Conservation (phyloP, 2,329 filamentous ascomycete species). For the Sphaceloma murrayae region DNA sequence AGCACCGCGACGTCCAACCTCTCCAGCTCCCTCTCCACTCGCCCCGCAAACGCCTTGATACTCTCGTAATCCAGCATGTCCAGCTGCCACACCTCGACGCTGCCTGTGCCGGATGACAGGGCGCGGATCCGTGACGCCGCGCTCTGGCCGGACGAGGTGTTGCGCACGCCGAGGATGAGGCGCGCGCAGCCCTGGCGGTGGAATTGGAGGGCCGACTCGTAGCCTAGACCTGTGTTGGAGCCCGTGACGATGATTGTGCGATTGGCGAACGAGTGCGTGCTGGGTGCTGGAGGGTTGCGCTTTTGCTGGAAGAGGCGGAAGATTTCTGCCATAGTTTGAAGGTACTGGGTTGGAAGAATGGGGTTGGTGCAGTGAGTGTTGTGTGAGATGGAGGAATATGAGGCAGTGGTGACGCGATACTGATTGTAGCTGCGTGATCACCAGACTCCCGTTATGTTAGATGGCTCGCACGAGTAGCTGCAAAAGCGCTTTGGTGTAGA, state of each 20-base stretch:
- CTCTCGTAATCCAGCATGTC: slow-evolving; percentile 24
- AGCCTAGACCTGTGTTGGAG: slow-evolving; percentile 32
- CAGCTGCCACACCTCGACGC: slow-evolving; percentile 27
- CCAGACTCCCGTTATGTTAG: no score
- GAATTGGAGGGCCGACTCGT: slow-evolving; percentile 32
- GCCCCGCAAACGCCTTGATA: slow-evolving; percentile 23
- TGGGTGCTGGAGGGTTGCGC: neutral
- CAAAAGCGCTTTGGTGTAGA: no score
- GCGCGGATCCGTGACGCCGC: slow-evolving; percentile 25
- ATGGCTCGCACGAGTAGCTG: no score
- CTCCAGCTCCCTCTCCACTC: slow-evolving; percentile 24
- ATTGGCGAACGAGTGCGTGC: slow-evolving; percentile 19
- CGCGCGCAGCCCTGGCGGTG: slow-evolving; percentile 29
- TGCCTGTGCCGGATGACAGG: slow-evolving; percentile 24
- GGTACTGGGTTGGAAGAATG: neutral
- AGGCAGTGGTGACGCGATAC: no score
- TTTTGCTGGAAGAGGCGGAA: slow-evolving; percentile 1
- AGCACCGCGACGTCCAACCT: slow-evolving; percentile 32
- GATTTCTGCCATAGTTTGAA: neutral
- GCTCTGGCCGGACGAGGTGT: slow-evolving; percentile 29
- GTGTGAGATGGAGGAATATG: no score
- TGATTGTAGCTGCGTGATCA: no score
- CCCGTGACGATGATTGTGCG: slow-evolving; percentile 27
- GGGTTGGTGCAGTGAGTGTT: no score
- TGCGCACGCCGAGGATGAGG: slow-evolving; percentile 33